Base-by-base conservation (phyloP, 768 basidiomycete genomes). In the Calocera viscosa region DNA sequence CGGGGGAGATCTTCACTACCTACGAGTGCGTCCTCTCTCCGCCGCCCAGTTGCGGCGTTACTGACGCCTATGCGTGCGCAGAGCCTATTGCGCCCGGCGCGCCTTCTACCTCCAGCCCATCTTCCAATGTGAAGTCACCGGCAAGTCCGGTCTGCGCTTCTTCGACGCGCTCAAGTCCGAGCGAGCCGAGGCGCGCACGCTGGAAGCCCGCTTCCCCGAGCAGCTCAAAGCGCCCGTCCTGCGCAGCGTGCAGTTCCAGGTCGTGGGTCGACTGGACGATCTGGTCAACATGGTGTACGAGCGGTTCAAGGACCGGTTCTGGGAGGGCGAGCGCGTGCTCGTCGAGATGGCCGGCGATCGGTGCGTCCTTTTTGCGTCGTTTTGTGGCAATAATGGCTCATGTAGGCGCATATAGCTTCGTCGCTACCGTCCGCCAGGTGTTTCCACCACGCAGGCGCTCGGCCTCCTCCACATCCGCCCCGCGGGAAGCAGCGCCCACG, bases 61-160 rank as follows among this genome's bases (percentile, higher is more conserved):
- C 72, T 74, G 63, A 67, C 67, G 75, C 72, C 69, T 66, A 43
- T 71, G 63, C 34, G 53, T 65, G 63, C 34, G 47, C 72, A 85
- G 84, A 65, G 86, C 91, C 26, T 97, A 95, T 80, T 85, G 89
- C 49, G 85, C 90, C 35, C 88, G 95, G 72, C 90, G 95, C 84
- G 88, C 90, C 68, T 98, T 96, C 81, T 96, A 96, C 80, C 84
- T 86, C 66, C 83, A 91, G 68, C 93, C 91, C 74, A 88, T 94
- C 73, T 98, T 97, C 78, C 92, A 95, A 74, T 98, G 95, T 75
- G 95, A 97, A 79, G 91, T 94, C 73, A 93, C 91, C 35, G 93
- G 94, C 77, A 95, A 93, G 80, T 89, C 90, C 71, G 87, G 88
- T 66, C 82, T 98, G 65, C 89, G 91, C 80, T 99, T 93, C 78